phyloP scores from a whole-genome alignment of 2,329 filamentous ascomycete genomes.

The Kalmusia sp. region DNA sequence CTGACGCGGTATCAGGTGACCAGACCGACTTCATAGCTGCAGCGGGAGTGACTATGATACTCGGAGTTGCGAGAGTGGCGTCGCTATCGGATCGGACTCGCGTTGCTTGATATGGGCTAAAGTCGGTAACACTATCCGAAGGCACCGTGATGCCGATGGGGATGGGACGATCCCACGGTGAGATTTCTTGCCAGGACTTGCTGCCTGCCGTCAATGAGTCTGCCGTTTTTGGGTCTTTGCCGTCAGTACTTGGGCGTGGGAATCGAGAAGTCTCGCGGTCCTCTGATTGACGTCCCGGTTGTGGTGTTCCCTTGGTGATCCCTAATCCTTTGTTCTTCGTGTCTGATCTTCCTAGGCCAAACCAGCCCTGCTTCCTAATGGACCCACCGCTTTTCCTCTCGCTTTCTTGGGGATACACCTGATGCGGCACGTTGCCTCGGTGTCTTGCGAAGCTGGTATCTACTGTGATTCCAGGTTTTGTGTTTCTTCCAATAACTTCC shows the following conservation, averaged over 20 bases:
- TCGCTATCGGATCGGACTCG: constrained; percentile 49
- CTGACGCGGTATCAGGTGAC: constrained; percentile 66
- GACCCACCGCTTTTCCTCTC: constrained; percentile 27
- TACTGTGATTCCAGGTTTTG: constrained; percentile 68
- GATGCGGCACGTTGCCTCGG: constrained; percentile 53
- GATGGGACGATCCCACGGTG: constrained; percentile 74
- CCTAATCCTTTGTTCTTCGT: constrained; percentile 42
- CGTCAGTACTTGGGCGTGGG: no score
- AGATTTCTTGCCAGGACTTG: constrained; percentile 59
- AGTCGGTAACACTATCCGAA: constrained; percentile 56
- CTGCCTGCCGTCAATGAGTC: constrained; percentile 36
- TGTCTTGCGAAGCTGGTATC: constrained; percentile 71
- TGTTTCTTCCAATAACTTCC: constrained; percentile 66
- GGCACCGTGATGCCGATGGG: constrained; percentile 74
- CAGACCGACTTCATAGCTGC: constrained; percentile 61
- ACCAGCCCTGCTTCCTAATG: constrained; percentile 38
- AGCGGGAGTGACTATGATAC: constrained; percentile 62
- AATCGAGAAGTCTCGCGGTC: background rate
- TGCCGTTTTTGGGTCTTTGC: constrained; percentile 35
- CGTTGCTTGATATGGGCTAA: constrained; percentile 37
- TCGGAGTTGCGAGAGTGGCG: constrained; percentile 53
- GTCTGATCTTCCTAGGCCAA: constrained; percentile 33
- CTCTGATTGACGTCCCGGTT: constrained; percentile 23
- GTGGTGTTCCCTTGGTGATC: constrained; percentile 44
- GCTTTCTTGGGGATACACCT: constrained; percentile 49